A percentile compares a stretch with the other conserved stretches of the same genome.
Conservation (phyloP, 129 eudicot species). For the Daucus carota region DNA sequence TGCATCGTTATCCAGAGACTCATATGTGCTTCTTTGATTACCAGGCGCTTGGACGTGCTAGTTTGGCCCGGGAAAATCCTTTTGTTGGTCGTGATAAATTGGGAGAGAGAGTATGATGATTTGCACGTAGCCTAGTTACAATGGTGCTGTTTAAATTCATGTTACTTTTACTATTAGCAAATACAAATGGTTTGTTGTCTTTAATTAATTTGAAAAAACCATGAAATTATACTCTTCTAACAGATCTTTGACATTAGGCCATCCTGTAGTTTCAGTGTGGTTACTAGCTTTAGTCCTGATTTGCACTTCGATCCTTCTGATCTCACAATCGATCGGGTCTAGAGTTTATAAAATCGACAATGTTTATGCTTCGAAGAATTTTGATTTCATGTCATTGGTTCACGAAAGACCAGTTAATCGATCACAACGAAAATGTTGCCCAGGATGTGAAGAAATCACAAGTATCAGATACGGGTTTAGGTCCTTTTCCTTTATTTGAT, state of each 20-base stretch:
- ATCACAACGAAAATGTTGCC: not conserved
- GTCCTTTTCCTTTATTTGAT: not conserved
- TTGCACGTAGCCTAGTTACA: too few relatives aligned
- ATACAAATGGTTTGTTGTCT: too few relatives aligned
- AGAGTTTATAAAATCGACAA: not conserved
- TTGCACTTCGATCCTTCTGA: too few relatives aligned
- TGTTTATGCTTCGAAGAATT: not conserved
- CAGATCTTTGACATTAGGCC: not conserved
- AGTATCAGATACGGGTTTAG: not conserved
- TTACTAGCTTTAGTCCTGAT: not conserved
- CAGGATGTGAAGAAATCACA: too few relatives aligned
- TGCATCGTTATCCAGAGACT: conserved; percentile 39
- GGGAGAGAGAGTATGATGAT: not conserved
- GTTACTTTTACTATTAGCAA: too few relatives aligned
- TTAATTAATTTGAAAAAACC: not conserved
- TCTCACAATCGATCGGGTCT: not conserved
- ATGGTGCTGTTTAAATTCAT: too few relatives aligned
- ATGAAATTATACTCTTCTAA: not conserved
- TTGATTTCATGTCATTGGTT: not conserved
- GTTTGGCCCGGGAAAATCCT: not conserved
- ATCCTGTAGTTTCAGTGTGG: not conserved
- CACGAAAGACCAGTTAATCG: too few relatives aligned
- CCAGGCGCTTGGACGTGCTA: conserved; percentile 28
- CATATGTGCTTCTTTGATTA: conserved; percentile 32
- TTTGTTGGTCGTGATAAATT: not conserved